Evolutionary conservation across 2,329 filamentous ascomycete species (phyloP).

Genomic region (Drechslerella dactyloides): DNA sequence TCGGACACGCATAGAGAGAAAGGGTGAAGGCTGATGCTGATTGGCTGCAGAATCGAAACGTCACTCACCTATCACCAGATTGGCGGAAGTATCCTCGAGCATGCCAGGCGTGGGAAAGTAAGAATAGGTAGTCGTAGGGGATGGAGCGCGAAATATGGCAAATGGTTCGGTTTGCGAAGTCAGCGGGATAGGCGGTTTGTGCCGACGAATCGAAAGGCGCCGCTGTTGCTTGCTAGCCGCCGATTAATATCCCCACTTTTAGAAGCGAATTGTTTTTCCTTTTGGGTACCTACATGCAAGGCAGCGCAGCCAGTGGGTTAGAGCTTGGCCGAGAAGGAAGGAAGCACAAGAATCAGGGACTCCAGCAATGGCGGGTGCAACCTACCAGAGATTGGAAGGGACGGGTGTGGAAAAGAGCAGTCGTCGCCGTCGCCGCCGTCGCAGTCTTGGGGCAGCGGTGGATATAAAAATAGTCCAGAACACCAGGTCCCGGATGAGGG

Average conservation of each 20-base stretch:
- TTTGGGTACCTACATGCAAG: background rate
- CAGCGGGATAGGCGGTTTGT: background rate
- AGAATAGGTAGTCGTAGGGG: background rate
- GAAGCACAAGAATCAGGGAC: background rate
- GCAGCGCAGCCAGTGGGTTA: background rate
- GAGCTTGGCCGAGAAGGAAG: background rate
- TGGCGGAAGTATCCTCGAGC: background rate
- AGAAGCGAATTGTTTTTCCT: constrained; percentile 17
- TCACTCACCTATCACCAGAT: background rate
- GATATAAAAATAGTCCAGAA: constrained; percentile 1
- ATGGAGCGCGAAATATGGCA: background rate
- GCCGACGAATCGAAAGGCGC: constrained; percentile 2
- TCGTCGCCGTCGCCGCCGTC: too few relatives aligned
- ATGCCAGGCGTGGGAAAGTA: background rate
- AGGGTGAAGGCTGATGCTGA: background rate
- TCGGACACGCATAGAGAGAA: background rate
- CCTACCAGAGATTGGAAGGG: background rate
- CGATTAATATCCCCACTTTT: constrained; percentile 43
- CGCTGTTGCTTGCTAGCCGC: constrained; percentile 29
- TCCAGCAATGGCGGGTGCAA: background rate
- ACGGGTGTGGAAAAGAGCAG: background rate
- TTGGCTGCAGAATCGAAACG: background rate
- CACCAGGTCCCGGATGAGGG: constrained; percentile 1
- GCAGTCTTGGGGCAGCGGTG: too few relatives aligned
- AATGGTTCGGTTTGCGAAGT: background rate